Evolutionary conservation across 1,139 yeast genomes (phyloP).

Genomic region (Meyerozyma athensensis): DNA sequence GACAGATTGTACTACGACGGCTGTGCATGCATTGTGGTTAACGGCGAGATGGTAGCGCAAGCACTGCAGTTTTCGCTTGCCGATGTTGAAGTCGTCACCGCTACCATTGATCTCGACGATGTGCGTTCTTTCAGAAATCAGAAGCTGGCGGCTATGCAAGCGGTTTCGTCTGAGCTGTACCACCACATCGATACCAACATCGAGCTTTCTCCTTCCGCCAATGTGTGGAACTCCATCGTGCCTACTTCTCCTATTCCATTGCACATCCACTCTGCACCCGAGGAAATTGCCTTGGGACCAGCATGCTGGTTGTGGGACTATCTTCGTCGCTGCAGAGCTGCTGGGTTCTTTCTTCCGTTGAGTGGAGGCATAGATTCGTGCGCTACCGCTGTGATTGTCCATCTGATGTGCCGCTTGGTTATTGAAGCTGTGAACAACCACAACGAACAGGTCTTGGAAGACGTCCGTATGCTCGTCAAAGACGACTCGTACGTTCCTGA

Average conservation of each 20-base stretch:
- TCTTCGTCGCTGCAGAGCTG: constrained; percentile 79
- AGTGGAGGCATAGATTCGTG: constrained; percentile 98
- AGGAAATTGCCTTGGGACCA: constrained; percentile 95
- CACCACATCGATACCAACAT: constrained; percentile 57
- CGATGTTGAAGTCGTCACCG: constrained; percentile 91
- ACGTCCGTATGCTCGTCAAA: constrained; percentile 59
- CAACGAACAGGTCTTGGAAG: constrained; percentile 67
- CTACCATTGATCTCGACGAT: constrained; percentile 89
- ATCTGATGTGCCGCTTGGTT: constrained; percentile 88
- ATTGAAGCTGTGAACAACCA: constrained; percentile 61
- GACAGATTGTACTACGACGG: constrained; percentile 96
- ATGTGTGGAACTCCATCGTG: constrained; percentile 57
- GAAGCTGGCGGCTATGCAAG: constrained; percentile 78
- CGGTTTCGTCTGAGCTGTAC: constrained; percentile 50
- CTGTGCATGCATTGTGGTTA: constrained; percentile 87
- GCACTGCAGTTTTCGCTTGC: constrained; percentile 83
- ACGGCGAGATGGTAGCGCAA: constrained; percentile 88
- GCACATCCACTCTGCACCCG: constrained; percentile 77
- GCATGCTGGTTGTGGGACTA: constrained; percentile 99
- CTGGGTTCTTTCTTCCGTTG: constrained; percentile 88
- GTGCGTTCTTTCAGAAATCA: constrained; percentile 77
- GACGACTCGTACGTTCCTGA: constrained; percentile 59
- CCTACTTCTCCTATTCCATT: constrained; percentile 55
- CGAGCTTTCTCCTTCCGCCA: constrained; percentile 54
- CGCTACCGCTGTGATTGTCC: constrained; percentile 92